Conservation (phyloP, 208 protist species). For the Acanthamoeba royreba region DNA sequence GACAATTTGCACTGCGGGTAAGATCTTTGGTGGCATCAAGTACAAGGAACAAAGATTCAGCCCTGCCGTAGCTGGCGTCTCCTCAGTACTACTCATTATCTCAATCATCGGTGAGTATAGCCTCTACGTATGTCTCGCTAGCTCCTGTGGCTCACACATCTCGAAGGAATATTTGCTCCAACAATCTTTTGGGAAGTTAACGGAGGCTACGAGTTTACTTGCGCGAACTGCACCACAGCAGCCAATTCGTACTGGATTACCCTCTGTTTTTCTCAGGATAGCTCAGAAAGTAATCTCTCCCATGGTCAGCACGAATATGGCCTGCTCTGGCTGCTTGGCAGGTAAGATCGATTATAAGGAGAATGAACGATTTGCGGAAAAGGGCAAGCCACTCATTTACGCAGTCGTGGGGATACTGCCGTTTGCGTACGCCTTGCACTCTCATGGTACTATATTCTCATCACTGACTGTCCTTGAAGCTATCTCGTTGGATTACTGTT, state of each 20-base stretch:
- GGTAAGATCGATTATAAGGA: background rate
- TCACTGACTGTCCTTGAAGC: background rate
- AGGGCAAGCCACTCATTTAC: slow-evolving; percentile 60
- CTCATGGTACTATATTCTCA: too few relatives aligned
- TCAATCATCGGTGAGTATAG: slow-evolving; percentile 60
- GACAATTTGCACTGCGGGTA: background rate
- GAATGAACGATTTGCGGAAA: background rate
- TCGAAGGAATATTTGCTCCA: slow-evolving; percentile 63
- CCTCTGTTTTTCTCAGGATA: background rate
- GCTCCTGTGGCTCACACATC: background rate
- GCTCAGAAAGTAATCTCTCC: background rate
- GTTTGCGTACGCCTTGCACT: slow-evolving; percentile 65
- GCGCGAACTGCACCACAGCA: background rate
- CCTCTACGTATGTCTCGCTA: background rate
- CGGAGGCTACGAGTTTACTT: background rate
- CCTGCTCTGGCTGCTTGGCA: background rate
- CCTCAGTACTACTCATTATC: slow-evolving; percentile 73
- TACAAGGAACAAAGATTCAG: slow-evolving; percentile 82
- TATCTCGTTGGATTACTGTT: too few relatives aligned
- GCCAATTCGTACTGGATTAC: background rate
- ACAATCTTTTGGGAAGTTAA: slow-evolving; percentile 75
- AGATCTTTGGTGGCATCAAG: slow-evolving; percentile 73
- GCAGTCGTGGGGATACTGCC: slow-evolving; percentile 61
- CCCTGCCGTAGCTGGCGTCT: slow-evolving; percentile 67
- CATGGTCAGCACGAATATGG: background rate